Evolutionary conservation across 257 asterid genomes (phyloP), one percentile per base, ranked within the genome.

Genomic region (Solanum neorickii): DNA sequence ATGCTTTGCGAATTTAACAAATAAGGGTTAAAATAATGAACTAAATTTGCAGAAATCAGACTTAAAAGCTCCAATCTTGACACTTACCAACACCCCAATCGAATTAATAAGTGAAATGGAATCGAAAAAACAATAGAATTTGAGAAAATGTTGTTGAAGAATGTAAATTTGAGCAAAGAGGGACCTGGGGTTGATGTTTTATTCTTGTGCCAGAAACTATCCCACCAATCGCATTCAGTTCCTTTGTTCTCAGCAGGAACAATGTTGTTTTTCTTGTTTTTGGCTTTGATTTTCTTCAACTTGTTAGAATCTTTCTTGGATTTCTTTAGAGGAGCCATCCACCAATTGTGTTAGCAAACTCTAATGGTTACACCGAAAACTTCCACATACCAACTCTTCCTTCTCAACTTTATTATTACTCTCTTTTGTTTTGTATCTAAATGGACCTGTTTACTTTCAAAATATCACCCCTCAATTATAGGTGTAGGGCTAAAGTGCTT

Each of bases 221-320:
- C 95, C 99, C 99, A 96, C 98, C 98, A 96, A 87, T 96, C 99
- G 76, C 93, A 92, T 88, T 96, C 98, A 88, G 92, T 68, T 13
- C 96, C 96, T 88, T 86, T 92, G 87, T 89, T 94, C 85, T 95
- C 98, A 11, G 89, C 89, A 46, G 93, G 92, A 42, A 83, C 91
- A 21, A 83, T 35, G 73, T 52, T 88, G 12, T 72, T 31, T 14
- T 39, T 82, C 84, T 87, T 89, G 82, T 74, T 89, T 88, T 87
- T 95, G 87, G 42, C 90, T 87, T 92, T 94, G 47, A 85, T 93
- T 90, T 88, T 94, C 93, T 93, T 95, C 89, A 92, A 75, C 87
- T 94, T 92, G 90, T 91, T 93, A 4, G 93, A 86, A 86, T 93
- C 98, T 59, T 94, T 91, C 91, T 84, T 89, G 89, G 95, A 90